Evolutionary conservation across 495 filamentous ascomycete species (phyloP).

Genomic region (Aspergillus nanangensis): DNA sequence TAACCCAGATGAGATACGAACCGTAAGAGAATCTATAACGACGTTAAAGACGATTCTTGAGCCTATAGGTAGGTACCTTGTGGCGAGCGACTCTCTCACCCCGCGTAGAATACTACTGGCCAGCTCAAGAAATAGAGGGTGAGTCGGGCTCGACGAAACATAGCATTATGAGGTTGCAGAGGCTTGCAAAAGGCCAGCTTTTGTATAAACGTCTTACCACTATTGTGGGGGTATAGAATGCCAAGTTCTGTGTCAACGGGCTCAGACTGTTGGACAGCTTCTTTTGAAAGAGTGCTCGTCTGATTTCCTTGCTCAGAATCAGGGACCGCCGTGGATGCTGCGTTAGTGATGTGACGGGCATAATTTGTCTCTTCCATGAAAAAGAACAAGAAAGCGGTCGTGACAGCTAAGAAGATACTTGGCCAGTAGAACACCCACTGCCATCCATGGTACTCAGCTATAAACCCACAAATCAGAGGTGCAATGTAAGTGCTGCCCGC

Average conservation of each 20-base stretch:
- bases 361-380: slow-evolving; percentile 71
- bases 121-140: slow-evolving; percentile 47
- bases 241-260: slow-evolving; percentile 7
- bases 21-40: slow-evolving; percentile 68
- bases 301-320: slow-evolving; percentile 11
- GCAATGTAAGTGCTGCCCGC: slow-evolving; percentile 62
- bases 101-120: slow-evolving; percentile 62
- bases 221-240: slow-evolving; percentile 21
- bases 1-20: slow-evolving; percentile 60
- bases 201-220: slow-evolving; percentile 43
- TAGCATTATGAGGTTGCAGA: slow-evolving; percentile 46
- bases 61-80: too few species aligned
- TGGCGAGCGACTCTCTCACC: too few species aligned
- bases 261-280: slow-evolving; percentile 21
- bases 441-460: slow-evolving; percentile 59
- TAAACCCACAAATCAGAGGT: slow-evolving; percentile 63
- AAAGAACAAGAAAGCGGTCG: slow-evolving; percentile 58
- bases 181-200: slow-evolving; percentile 48
- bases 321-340: slow-evolving; percentile 5
- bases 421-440: slow-evolving; percentile 63
- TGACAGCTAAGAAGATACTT: slow-evolving; percentile 54
- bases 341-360: slow-evolving; percentile 26
- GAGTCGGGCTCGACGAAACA: slow-evolving; percentile 38
- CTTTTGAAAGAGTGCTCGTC: too few species aligned
- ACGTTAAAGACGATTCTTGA: too few species aligned